Base-by-base conservation (phyloP, 371 early-diverging fungal species). In the Coemansia sp. region DNA sequence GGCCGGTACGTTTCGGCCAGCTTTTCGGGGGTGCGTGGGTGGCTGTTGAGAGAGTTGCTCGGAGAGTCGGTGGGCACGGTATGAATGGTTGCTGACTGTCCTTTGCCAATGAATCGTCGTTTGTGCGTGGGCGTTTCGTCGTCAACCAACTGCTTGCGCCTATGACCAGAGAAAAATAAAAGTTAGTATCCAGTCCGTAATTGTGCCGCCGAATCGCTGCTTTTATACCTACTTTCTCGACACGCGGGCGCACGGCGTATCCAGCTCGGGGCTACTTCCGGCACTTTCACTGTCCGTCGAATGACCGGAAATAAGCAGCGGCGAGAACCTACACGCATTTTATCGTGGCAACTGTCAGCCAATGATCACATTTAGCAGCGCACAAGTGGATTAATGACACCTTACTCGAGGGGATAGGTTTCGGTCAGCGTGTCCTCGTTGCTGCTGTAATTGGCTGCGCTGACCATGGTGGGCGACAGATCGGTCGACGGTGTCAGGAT, bases 1-100 rank as follows among this genome's bases (percentile, higher is more conserved):
- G 69, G 72, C 5, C 68, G 68, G n/a, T 62, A 38, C 1, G 59
- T 20, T 30, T 69, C 51, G 0, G 48, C 56, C 26, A 63, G 64
- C 56, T 57, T 59, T 11, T 60, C 64, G 2, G 71, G 71, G 7
- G 60, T 72, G 14, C 53, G 48, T 0, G 41, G 57, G 11, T 56
- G 32, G 38, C 43, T n/a, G 47, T n/a, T 51, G 51, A 2, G 13
- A 34, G 26, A 31, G 32, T 16, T 6, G 26, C 20, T 10, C 1
- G n/a, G 10, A 4, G 9, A 9, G 0, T 47, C 20, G 1, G 30
- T 20, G 0, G 47, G 47, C 20, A 47, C 47, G 10, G 47, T 16
- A 26, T 47, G 47, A 1, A 16, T 47, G 30, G 20, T 47, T 16
- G 10, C 4, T 10, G 8, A 20, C 47, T 47, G 16, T 10, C 20